A percentile compares a stretch with the other conserved stretches of the same genome.
Evolutionary conservation across 208 protist species (phyloP).

Genomic region (Leishmania major): DNA sequence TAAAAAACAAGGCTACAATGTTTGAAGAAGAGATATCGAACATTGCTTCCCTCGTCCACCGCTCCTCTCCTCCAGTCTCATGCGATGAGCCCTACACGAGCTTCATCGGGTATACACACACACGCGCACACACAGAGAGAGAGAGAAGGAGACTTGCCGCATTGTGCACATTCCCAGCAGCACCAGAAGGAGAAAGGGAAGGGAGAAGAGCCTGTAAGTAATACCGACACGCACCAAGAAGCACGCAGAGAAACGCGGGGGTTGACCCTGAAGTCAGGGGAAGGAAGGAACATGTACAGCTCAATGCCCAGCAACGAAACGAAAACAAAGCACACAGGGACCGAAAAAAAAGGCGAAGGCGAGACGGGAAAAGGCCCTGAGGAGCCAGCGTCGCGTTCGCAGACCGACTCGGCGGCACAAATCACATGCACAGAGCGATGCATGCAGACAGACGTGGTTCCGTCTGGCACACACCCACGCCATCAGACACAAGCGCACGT

Average conservation of each 20-base stretch:
- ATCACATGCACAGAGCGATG: background rate
- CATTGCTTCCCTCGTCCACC: background rate
- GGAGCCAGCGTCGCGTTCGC: background rate
- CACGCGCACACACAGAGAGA: background rate
- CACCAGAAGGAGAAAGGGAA: too few species aligned
- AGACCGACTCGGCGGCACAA: background rate
- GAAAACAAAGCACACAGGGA: background rate
- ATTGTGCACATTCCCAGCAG: too few species aligned
- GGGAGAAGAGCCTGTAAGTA: too few species aligned
- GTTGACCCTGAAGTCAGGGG: background rate
- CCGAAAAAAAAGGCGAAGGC: background rate
- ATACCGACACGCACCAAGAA: too few species aligned
- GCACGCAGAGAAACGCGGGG: too few species aligned
- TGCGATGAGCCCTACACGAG: background rate
- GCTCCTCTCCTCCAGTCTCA: too few species aligned
- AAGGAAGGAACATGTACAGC: too few species aligned
- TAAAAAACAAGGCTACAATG: background rate
- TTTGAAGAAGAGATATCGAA: background rate
- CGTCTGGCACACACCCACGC: background rate
- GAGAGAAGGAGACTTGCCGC: background rate
- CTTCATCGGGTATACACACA: background rate
- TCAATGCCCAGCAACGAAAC: background rate
- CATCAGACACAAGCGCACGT: background rate
- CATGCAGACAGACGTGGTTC: background rate
- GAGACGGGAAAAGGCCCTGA: background rate